Percentiles rank a stretch among this genome's conserved stretches.
Evolutionary conservation across 1,284 basidiomycete species (phyloP).

Genomic region (Ustilago bromivora): DNA sequence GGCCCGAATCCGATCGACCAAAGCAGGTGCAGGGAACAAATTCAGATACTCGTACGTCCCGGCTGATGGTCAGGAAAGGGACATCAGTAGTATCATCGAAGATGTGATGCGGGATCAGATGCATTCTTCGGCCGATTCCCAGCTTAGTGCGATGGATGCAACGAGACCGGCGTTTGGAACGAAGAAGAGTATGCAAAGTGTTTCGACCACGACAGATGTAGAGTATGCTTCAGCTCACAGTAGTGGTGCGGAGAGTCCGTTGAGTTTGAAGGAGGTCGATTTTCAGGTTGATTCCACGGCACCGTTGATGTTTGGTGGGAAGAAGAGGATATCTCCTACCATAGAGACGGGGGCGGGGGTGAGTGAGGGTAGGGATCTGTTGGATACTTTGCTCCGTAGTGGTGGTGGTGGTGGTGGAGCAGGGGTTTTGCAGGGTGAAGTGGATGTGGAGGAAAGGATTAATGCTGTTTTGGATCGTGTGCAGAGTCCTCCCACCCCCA

Average conservation of each 20-base stretch:
- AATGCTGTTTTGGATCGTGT: conserved; percentile 56
- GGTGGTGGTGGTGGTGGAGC: conserved; percentile 1
- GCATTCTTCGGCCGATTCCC: conserved; percentile 22
- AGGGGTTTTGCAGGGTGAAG: conserved; percentile 9
- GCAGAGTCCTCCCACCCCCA: conserved; percentile 18
- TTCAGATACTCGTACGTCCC: conserved; percentile 93
- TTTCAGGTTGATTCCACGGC: conserved; percentile 29
- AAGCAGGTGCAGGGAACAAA: conserved; percentile 75
- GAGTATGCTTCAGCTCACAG: conserved; percentile 51
- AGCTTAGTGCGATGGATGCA: conserved; percentile 16
- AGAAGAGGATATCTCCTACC: conserved; percentile 2
- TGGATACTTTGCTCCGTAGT: conserved; percentile 44
- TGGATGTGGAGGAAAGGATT: conserved; percentile 54
- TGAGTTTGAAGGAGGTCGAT: conserved; percentile 52
- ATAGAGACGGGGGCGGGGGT: not conserved
- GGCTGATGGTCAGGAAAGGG: conserved; percentile 82
- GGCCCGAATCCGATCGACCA: conserved; percentile 84
- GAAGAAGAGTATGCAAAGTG: conserved; percentile 51
- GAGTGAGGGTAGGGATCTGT: conserved; percentile 31
- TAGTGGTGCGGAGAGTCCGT: conserved; percentile 34
- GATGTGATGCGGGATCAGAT: conserved; percentile 73
- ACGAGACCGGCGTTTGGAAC: conserved; percentile 26
- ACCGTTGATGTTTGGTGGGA: conserved; percentile 20
- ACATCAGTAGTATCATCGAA: conserved; percentile 91
- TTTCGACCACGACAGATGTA: conserved; percentile 26